A percentile compares a stretch with the other conserved stretches of the same genome.
phyloP scores from a whole-genome alignment of 2,329 filamentous ascomycete species.

The Aspergillus versicolor region DNA sequence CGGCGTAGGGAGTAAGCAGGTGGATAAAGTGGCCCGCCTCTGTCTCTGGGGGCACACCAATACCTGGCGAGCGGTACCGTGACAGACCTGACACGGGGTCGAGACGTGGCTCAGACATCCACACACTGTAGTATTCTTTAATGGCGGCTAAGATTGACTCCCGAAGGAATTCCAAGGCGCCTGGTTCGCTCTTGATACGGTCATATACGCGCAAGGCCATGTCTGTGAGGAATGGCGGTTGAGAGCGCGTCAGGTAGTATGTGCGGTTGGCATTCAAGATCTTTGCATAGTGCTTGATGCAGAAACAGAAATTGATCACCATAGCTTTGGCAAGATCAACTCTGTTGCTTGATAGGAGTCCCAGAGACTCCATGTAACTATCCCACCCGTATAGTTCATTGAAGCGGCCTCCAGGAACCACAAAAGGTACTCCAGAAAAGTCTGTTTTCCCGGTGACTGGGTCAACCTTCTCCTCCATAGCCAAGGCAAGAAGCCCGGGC shows the following conservation, averaged over 20 bases:
- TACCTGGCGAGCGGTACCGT: slow-evolving; percentile 77
- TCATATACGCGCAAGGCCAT: slow-evolving; percentile 95
- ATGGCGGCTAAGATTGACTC: slow-evolving; percentile 84
- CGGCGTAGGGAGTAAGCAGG: slow-evolving; percentile 74
- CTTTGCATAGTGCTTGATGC: slow-evolving; percentile 97
- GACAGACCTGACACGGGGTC: slow-evolving; percentile 78
- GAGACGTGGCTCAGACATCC: slow-evolving; percentile 74
- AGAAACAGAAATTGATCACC: slow-evolving; percentile 96
- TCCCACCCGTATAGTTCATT: slow-evolving; percentile 99
- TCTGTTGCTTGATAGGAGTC: slow-evolving; percentile 80
- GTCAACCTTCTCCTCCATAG: slow-evolving; percentile 75
- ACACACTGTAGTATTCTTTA: slow-evolving; percentile 92
- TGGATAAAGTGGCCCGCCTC: slow-evolving; percentile 85
- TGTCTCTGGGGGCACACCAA: slow-evolving; percentile 87
- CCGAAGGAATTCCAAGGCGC: slow-evolving; percentile 76
- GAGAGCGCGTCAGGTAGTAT: slow-evolving; percentile 91
- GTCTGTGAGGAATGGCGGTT: slow-evolving; percentile 95
- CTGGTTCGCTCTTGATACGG: slow-evolving; percentile 82
- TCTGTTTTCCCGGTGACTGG: slow-evolving; percentile 67
- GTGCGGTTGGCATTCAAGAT: slow-evolving; percentile 95
- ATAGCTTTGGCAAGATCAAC: slow-evolving; percentile 88
- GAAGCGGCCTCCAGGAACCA: slow-evolving; percentile 96
- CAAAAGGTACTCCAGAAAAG: slow-evolving; percentile 80
- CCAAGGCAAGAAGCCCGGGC: slow-evolving; percentile 85
- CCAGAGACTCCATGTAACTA: slow-evolving; percentile 96